Base-by-base conservation (phyloP, 2,329 filamentous ascomycete species). In the Aspergillus sp. region DNA sequence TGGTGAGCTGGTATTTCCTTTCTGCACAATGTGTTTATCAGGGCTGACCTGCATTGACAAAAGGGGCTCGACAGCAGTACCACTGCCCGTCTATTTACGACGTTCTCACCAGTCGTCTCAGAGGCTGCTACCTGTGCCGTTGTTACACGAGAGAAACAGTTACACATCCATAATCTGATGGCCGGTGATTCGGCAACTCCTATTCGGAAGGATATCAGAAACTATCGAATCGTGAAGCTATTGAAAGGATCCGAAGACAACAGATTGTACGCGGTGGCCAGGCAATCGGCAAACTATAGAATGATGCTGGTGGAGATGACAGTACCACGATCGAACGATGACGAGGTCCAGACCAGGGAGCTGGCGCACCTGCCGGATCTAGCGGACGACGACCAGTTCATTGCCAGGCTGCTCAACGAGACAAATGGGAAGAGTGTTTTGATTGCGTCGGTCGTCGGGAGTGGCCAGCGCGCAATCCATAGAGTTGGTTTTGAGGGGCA, bases 51-150 rank as follows among this genome's bases (percentile, higher is more conserved):
- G 9, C 8, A 30, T 15, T n/a, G 13, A 36, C 15, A 13, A 7
- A 53, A 53, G 50, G 50, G 50, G 4, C 17, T 24, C 13, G 50
- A 53, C 41, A 53, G 50, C 26, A 43, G 41, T 12, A 44, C 17
- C 39, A 42, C 39, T 3, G 50, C 50, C 12, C 38, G 50, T 18
- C 50, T 53, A 24, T 43, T 53, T 26, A 53, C 50, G 8, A 44
- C 50, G 0, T 45, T 53, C 17, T 24, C 41, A 2, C 50, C 50
- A 7, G 45, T 53, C 12, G 12, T 22, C 8, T 9, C 9, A 34
- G n/a, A 20, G 11, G n/a, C 26, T 12, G 18, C 50, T n/a, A 53
- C 5, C 2, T 53, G 50, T 36, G 41, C 18, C 13, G 41, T 53
- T 3, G 50, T 53, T 5, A 45, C 39, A 2, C 4, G 39, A 15